Base-by-base conservation (phyloP, 2,329 filamentous ascomycete genomes). In the Sodiomyces alkalinus region DNA sequence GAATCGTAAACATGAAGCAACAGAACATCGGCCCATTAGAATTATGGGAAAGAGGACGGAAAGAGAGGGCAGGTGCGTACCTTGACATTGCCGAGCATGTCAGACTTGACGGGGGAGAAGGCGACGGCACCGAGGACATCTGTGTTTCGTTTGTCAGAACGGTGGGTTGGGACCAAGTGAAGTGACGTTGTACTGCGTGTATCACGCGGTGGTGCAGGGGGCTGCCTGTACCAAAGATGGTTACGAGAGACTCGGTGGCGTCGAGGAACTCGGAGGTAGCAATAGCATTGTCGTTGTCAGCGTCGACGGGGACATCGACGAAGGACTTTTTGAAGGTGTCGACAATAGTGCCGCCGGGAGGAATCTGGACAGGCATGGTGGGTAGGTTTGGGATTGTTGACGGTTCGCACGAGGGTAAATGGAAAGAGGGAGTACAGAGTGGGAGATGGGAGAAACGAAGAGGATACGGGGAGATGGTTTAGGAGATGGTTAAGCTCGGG, bases 31-130 rank as follows among this genome's bases (percentile, higher is more conserved):
- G n/a, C n/a, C n/a, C n/a, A n/a, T n/a, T 17, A n/a, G 8, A n/a
- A 16, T 25, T 25, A 25, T n/a, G n/a, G n/a, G n/a, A n/a, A n/a
- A n/a, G n/a, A n/a, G n/a, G n/a, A n/a, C n/a, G n/a, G n/a, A n/a
- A n/a, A n/a, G n/a, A n/a, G n/a, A n/a, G n/a, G n/a, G n/a, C 10
- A n/a, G 17, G 13, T 25, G 41, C 50, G 38, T 53, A 90, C 83
- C 70, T 85, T 86, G 60, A 96, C 70, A 59, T 98, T 98, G 51
- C 81, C 81, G 27, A 72, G 54, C 62, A 98, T 80, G 56, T 98
- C 90, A 41, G 59, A 79, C 69, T 93, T 94, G 50, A 96, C 87
- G 16, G 82, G 80, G 30, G 66, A 73, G 59, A 98, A 96, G 39
- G 86, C 85, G 19, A 79, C 70, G 24, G 68, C 66, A 36, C 73